These are phyloP conservation scores for Chlamydomonas sphaeroides DNA, from an alignment of 139 green algal species.

Conservation along the genomic window DNA sequence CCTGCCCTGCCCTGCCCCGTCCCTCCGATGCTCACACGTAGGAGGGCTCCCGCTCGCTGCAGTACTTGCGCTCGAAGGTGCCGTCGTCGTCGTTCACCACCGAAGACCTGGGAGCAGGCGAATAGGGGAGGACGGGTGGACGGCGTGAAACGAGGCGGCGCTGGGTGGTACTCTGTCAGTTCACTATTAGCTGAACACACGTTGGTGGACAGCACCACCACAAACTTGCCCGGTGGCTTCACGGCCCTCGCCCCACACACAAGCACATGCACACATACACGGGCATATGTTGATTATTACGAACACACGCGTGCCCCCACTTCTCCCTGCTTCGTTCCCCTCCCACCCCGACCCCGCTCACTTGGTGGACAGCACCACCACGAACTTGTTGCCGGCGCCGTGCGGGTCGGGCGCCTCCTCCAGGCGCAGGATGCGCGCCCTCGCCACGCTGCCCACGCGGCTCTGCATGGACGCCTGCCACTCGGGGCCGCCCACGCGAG, in stretches of 20 bases:
- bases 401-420: conserved; percentile 32
- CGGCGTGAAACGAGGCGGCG: no score
- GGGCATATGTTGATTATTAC: no score
- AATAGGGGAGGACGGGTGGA: no score
- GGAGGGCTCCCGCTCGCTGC: conserved; percentile 2
- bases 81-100: conserved; percentile 33
- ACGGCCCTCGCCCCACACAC: no score
- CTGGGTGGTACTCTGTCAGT: no score
- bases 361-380: conserved; percentile 28
- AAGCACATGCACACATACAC: neutral
- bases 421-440: conserved; percentile 19
- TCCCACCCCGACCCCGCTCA: neutral
- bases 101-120: conserved; percentile 18
- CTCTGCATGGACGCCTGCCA: conserved; percentile 11
- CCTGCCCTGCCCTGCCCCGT: neutral
- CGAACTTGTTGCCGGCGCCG: conserved; percentile 19
- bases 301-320: no score
- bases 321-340: neutral
- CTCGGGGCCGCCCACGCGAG: conserved; percentile 7
- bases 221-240: no score
- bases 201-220: no score
- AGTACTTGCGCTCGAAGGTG: neutral
- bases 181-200: no score
- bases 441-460: conserved; percentile 1
- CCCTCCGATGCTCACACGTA: conserved; percentile 16